Percentiles rank a stretch among this genome's conserved stretches.
Evolutionary conservation across 208 protist genomes (phyloP).

Genomic region (Willaertia magna): DNA sequence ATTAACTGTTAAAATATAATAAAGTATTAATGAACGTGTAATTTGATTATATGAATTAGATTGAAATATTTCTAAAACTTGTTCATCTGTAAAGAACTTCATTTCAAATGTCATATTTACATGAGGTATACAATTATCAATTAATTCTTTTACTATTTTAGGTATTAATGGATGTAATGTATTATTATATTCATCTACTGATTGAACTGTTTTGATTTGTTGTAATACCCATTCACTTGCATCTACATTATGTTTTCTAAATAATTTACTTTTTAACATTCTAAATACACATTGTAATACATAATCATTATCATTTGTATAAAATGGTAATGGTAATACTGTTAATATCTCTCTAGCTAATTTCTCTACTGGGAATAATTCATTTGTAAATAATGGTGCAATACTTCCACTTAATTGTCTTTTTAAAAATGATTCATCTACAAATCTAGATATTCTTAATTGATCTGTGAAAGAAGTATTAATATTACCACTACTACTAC

Average conservation of each 20-base stretch:
- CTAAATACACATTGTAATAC: not conserved
- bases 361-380: not conserved
- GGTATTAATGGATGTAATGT: not conserved
- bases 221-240: not conserved
- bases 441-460: not conserved
- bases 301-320: not conserved
- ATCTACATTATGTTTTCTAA: conserved; percentile 4
- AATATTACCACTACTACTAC: not conserved
- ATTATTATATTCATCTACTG: not conserved
- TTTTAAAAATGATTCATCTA: not conserved
- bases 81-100: not conserved
- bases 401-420: not conserved
- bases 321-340: not conserved
- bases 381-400: not conserved
- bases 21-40: not conserved
- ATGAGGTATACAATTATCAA: not conserved
- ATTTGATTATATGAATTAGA: not conserved
- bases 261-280: not conserved
- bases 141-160: not conserved
- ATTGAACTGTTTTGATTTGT: not conserved
- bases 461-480: not conserved
- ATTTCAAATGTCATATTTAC: not conserved
- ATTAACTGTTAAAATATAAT: conserved; percentile 1
- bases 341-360: not conserved
- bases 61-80: not conserved